Percentiles rank a stretch among this genome's conserved stretches.
phyloP scores from a whole-genome alignment of 2,329 filamentous ascomycete species.

The Aaosphaeria pasadenensis region DNA sequence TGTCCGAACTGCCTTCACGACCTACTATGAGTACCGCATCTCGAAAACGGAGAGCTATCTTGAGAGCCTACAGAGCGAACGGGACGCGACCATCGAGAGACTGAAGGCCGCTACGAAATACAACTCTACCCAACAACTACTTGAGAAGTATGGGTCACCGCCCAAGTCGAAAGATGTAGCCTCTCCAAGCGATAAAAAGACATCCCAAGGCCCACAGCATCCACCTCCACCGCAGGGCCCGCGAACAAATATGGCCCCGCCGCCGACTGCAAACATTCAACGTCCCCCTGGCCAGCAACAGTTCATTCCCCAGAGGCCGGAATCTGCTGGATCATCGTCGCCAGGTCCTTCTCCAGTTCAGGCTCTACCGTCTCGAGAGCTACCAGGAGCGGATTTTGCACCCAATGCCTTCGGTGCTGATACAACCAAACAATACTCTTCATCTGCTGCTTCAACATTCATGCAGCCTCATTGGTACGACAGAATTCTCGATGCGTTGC shows the following conservation, averaged over 20 bases:
- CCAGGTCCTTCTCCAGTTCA: constrained; percentile 12
- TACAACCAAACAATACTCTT: constrained; percentile 28
- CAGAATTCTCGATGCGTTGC: constrained; percentile 81
- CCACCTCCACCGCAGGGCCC: constrained; percentile 27
- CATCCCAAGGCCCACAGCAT: constrained; percentile 25
- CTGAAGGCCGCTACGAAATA: constrained; percentile 95
- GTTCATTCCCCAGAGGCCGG: constrained; percentile 23
- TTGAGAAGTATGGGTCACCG: constrained; percentile 86
- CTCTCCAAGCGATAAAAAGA: constrained; percentile 23
- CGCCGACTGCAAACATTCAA: constrained; percentile 64
- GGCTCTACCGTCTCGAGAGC: constrained; percentile 12
- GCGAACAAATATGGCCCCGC: constrained; percentile 56
- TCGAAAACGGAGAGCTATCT: constrained; percentile 66
- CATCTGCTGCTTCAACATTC: constrained; percentile 35
- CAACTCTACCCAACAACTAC: constrained; percentile 85
- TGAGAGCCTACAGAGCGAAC: constrained; percentile 72
- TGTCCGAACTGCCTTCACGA: constrained; percentile 63
- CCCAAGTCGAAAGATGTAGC: constrained; percentile 42
- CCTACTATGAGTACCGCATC: constrained; percentile 80
- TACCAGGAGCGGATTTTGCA: constrained; percentile 62
- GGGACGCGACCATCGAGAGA: constrained; percentile 84
- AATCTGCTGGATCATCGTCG: constrained; percentile 12
- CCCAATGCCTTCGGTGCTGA: constrained; percentile 61
- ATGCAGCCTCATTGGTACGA: constrained; percentile 82
- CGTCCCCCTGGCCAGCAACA: constrained; percentile 30